phyloP scores from a whole-genome alignment of 495 filamentous ascomycete species.

The Lasiosphaeria miniovina region DNA sequence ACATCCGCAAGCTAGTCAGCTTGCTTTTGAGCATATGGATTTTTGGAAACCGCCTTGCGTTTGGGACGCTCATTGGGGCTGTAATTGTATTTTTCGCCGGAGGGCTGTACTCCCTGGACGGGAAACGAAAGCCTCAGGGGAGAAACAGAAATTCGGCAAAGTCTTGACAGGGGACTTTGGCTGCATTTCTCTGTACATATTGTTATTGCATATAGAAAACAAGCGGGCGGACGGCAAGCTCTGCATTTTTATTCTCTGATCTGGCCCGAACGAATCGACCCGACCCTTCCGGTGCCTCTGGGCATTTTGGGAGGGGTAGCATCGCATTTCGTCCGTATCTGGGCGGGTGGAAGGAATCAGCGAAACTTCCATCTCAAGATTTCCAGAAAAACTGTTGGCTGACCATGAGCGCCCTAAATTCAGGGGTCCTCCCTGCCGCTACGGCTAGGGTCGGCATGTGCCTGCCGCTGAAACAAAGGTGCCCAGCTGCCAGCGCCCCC shows the following conservation, averaged over 20 bases:
- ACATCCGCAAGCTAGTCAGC: conserved; percentile 91
- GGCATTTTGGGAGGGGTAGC: no score
- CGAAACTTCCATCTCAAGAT: background rate
- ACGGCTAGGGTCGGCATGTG: conserved; percentile 27
- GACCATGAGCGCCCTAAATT: background rate
- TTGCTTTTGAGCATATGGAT: conserved; percentile 86
- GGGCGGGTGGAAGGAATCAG: no score
- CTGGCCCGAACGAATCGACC: no score
- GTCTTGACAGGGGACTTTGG: conserved; percentile 12
- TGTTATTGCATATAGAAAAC: conserved; percentile 2
- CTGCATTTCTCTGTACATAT: conserved; percentile 7
- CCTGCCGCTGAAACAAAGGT: conserved; percentile 18
- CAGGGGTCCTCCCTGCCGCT: conserved; percentile 9
- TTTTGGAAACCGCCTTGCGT: conserved; percentile 78
- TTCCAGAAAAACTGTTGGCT: background rate
- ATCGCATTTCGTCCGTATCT: no score
- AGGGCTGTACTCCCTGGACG: conserved; percentile 82
- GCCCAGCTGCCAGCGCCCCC: conserved; percentile 17
- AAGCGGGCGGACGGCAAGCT: background rate
- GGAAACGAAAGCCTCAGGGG: conserved; percentile 34
- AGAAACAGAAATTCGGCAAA: conserved; percentile 21
- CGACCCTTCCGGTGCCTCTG: no score
- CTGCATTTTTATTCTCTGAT: background rate
- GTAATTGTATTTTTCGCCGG: conserved; percentile 83
- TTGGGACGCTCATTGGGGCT: conserved; percentile 75